A percentile compares a stretch with the other conserved stretches of the same genome.
phyloP scores from a whole-genome alignment of 2,329 filamentous ascomycete species.

The Penicillium sp. region DNA sequence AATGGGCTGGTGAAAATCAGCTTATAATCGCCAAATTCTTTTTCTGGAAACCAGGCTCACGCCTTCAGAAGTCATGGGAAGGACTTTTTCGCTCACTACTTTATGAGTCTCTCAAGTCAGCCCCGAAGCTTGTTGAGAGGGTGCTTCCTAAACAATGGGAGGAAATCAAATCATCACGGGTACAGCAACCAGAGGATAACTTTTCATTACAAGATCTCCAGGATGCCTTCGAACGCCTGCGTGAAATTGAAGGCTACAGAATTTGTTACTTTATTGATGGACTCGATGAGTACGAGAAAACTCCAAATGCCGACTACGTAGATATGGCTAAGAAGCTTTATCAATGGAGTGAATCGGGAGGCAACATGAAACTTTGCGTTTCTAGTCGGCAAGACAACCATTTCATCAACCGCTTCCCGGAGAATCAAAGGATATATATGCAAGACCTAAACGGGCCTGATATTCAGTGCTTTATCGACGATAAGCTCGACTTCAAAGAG shows the following conservation, averaged over 20 bases:
- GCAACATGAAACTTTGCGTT: conserved; percentile 2
- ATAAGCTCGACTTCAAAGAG: neutral
- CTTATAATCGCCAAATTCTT: conserved; percentile 13
- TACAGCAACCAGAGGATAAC: neutral
- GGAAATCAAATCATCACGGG: neutral
- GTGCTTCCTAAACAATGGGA: neutral
- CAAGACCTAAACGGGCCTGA: neutral
- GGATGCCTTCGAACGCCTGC: neutral
- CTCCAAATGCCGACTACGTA: neutral
- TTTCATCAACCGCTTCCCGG: neutral
- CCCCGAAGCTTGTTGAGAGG: neutral
- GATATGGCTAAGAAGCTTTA: neutral
- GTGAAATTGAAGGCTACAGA: neutral
- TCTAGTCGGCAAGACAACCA: neutral
- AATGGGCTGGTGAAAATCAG: neutral
- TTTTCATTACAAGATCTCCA: neutral
- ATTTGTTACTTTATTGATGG: conserved; percentile 12
- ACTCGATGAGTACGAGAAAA: conserved; percentile 4
- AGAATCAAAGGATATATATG: neutral
- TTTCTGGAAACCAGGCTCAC: conserved; percentile 13
- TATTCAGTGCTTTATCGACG: neutral
- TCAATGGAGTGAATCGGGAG: neutral
- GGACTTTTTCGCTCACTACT: conserved; percentile 12
- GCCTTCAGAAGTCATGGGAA: conserved; percentile 3
- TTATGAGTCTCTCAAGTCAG: neutral